A percentile compares a stretch with the other conserved stretches of the same genome.
phyloP scores from a whole-genome alignment of 352 stramenopile genomes.

The Phytophthora idaei region DNA sequence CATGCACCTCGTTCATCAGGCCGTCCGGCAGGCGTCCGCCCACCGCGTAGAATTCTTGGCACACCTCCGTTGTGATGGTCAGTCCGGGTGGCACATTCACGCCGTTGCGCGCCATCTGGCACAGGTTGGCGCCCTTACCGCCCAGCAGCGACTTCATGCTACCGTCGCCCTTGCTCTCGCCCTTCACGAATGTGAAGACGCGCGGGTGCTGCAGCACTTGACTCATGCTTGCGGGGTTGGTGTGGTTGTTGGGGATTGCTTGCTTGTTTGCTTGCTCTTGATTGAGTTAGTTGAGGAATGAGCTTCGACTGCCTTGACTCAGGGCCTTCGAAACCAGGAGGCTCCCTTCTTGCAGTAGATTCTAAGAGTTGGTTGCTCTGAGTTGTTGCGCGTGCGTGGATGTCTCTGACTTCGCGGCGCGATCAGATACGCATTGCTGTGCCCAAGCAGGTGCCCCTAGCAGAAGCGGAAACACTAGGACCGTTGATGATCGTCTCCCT shows the following conservation, averaged over 20 bases:
- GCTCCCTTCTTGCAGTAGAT: too few species aligned
- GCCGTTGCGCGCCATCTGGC: slow-evolving; percentile 36
- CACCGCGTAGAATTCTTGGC: slow-evolving; percentile 41
- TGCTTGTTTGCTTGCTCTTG: slow-evolving; percentile 17
- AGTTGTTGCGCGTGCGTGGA: too few species aligned
- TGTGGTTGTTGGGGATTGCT: background rate
- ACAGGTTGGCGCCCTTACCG: slow-evolving; percentile 38
- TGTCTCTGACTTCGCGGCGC: too few species aligned
- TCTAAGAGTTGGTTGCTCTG: too few species aligned
- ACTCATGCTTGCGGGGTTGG: slow-evolving; percentile 16
- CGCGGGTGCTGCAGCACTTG: slow-evolving; percentile 30
- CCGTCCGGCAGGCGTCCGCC: slow-evolving; percentile 25
- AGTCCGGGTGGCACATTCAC: slow-evolving; percentile 32
- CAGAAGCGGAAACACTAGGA: too few species aligned
- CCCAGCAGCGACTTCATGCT: slow-evolving; percentile 36
- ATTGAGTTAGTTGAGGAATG: slow-evolving; percentile 36
- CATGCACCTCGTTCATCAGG: slow-evolving; percentile 27
- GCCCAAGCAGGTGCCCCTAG: too few species aligned
- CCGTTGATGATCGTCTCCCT: too few species aligned
- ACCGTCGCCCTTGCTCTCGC: slow-evolving; percentile 32
- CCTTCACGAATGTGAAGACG: slow-evolving; percentile 38
- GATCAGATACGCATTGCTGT: too few species aligned
- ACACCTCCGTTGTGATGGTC: slow-evolving; percentile 37
- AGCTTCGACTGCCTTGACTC: background rate
- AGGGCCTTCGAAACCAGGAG: too few species aligned